Percentiles rank a stretch among this genome's conserved stretches.
Evolutionary conservation across 1,284 basidiomycete species (phyloP).

Genomic region (Leucoagaricus sp.): DNA sequence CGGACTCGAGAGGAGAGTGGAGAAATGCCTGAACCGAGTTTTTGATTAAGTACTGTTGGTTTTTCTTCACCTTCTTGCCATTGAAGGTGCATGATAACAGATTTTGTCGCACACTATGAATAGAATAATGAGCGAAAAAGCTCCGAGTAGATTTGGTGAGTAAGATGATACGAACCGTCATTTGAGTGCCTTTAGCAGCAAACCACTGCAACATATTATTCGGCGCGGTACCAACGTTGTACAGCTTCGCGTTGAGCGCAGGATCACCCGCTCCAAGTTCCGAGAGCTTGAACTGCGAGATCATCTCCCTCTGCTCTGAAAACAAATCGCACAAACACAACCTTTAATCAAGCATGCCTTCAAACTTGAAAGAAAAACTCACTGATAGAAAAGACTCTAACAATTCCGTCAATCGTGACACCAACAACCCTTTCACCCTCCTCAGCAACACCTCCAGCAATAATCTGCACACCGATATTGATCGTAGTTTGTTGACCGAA

Average conservation of each 20-base stretch:
- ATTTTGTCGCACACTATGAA: constrained; percentile 82
- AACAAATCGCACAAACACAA: not conserved
- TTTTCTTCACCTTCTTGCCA: constrained; percentile 74
- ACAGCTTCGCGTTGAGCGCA: constrained; percentile 61
- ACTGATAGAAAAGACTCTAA: constrained; percentile 89
- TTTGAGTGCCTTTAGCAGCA: constrained; percentile 85
- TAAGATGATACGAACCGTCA: constrained; percentile 74
- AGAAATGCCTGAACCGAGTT: constrained; percentile 23
- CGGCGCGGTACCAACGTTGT: constrained; percentile 74
- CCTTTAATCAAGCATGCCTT: too few relatives aligned
- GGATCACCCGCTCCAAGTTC: constrained; percentile 77
- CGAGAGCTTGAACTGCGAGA: constrained; percentile 85
- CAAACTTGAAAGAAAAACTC: constrained; percentile 27
- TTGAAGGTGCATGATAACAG: constrained; percentile 83
- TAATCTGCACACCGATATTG: constrained; percentile 87
- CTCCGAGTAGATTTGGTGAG: not conserved
- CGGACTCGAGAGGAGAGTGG: constrained; percentile 30
- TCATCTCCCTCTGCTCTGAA: constrained; percentile 78
- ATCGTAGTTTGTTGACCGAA: constrained; percentile 94
- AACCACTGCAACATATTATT: constrained; percentile 93
- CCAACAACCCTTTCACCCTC: constrained; percentile 82
- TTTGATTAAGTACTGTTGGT: constrained; percentile 21
- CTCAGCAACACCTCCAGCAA: constrained; percentile 46
- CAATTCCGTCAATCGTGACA: constrained; percentile 90
- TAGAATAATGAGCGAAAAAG: not conserved